These are phyloP conservation scores for Capsicum rhomboideum DNA, from an alignment of 257 asterid genomes.

Conservation along the genomic window DNA sequence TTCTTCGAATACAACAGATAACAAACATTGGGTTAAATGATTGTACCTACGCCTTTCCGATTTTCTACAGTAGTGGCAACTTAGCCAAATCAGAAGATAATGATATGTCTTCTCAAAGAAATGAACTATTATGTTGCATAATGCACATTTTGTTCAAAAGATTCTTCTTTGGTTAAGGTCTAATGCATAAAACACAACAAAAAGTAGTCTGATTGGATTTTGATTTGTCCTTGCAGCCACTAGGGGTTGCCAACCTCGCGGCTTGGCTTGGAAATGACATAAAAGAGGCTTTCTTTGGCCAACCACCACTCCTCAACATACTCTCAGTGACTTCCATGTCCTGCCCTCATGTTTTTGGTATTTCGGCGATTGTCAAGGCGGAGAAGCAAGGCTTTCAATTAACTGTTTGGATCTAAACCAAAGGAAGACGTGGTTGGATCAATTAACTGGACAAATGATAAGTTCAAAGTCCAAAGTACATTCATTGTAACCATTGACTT, in stretches of 20 bases:
- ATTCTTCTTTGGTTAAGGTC: neutral
- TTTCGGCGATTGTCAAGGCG: constrained; percentile 59
- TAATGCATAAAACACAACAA: neutral
- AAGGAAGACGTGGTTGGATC: constrained; percentile 41
- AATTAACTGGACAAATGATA: constrained; percentile 54
- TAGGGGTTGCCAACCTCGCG: constrained; percentile 66
- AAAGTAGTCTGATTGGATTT: neutral
- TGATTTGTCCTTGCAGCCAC: constrained; percentile 43
- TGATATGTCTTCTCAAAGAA: neutral
- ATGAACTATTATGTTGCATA: neutral
- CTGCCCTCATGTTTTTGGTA: constrained; percentile 64
- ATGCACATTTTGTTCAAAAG: neutral
- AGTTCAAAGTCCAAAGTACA: constrained; percentile 53
- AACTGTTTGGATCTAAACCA: neutral
- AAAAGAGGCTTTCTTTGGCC: constrained; percentile 14
- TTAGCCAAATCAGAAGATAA: constrained; percentile 23
- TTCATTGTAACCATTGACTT: constrained; percentile 29
- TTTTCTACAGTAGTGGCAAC: constrained; percentile 17
- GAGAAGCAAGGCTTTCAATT: constrained; percentile 40
- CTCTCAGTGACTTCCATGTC: constrained; percentile 80
- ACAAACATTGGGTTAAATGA: neutral
- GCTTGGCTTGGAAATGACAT: constrained; percentile 51
- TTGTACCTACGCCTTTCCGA: neutral
- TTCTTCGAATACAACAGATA: neutral
- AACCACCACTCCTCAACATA: constrained; percentile 30